Base-by-base conservation (phyloP, 1,284 basidiomycete species). In the Boletellus dicymbophilus region DNA sequence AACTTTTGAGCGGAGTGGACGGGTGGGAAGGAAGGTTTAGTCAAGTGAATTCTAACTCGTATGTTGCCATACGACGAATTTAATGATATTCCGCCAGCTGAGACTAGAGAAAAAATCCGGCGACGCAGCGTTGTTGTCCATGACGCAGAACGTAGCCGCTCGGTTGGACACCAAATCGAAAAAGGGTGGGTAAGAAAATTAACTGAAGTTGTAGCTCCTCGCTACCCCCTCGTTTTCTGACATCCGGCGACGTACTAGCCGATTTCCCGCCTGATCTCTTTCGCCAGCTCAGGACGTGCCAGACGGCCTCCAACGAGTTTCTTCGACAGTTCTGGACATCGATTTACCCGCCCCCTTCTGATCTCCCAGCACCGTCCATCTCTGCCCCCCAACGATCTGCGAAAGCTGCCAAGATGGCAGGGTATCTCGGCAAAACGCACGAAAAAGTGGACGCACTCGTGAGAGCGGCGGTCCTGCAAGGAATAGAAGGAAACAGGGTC, bases 281-380 rank as follows among this genome's bases (percentile, higher is more conserved):
- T 57, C 77, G 84, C 44, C 85, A 92, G 65, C 88, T 98, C 79
- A 83, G 84, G 10, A 90, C 90, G 0, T 90, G 91, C 59, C 94
- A 98, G 63, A 94, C 93, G 1, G 88, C 95, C 1, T 89, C 95
- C 3, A 95, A 93, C 58, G 96, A 99, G 69, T 98, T 98, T 67
- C 76, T 99, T 11, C 84, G 96, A 11, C 96, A 98, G 65, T 98
- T 95, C 65, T 99, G 95, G 95, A 80, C 88, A 11, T 82, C 93
- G 1, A 81, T 93, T 44, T 88, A 95, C 49, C 95, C 95, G 1
- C 81, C 89, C 2, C 71, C 80, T 0, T 74, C 78, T 18, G 85
- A 91, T 28, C 63, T 78, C 16, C 77, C 77, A 53, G 73, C 75
- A 0, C 62, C 79, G 2, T 67, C 72, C 7, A 28, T 52, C 8